Conservation (phyloP, 2,329 filamentous ascomycete species). For the Alternaria brassicae region DNA sequence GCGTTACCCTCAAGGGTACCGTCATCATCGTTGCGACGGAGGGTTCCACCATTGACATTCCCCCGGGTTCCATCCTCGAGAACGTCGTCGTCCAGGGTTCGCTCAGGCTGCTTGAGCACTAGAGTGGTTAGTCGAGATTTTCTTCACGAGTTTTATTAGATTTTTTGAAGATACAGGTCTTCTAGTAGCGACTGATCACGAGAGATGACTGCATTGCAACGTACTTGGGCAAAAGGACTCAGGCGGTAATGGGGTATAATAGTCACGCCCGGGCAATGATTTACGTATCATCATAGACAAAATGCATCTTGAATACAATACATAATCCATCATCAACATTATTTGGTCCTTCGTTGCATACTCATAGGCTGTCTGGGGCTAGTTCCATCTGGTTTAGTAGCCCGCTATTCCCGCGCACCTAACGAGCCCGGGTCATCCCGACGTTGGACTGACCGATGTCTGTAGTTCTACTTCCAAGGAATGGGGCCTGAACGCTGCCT, state of each 20-base stretch:
- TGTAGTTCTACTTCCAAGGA: neutral
- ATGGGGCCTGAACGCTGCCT: constrained; percentile 28
- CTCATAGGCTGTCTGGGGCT: neutral
- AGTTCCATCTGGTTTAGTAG: neutral
- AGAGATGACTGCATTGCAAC: constrained; percentile 33
- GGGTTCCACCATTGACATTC: constrained; percentile 96
- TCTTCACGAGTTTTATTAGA: constrained; percentile 27
- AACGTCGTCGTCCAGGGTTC: constrained; percentile 99
- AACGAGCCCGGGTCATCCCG: neutral
- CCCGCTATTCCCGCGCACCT: neutral
- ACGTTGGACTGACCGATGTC: neutral
- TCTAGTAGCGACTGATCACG: constrained; percentile 25
- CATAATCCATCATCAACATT: constrained; percentile 11
- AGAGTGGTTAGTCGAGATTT: constrained; percentile 37
- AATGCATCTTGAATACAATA: constrained; percentile 23
- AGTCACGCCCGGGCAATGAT: constrained; percentile 23
- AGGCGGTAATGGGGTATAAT: constrained; percentile 20
- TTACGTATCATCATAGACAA: constrained; percentile 39
- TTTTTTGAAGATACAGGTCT: constrained; percentile 36
- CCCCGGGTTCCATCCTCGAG: constrained; percentile 94
- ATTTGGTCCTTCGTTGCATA: neutral
- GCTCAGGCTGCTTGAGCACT: constrained; percentile 76
- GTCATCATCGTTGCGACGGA: constrained; percentile 99
- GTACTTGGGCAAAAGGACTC: constrained; percentile 30
- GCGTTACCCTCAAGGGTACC: constrained; percentile 95